These are phyloP conservation scores for Athelia sp. DNA, from an alignment of 1,284 basidiomycete species.

Conservation along the genomic window DNA sequence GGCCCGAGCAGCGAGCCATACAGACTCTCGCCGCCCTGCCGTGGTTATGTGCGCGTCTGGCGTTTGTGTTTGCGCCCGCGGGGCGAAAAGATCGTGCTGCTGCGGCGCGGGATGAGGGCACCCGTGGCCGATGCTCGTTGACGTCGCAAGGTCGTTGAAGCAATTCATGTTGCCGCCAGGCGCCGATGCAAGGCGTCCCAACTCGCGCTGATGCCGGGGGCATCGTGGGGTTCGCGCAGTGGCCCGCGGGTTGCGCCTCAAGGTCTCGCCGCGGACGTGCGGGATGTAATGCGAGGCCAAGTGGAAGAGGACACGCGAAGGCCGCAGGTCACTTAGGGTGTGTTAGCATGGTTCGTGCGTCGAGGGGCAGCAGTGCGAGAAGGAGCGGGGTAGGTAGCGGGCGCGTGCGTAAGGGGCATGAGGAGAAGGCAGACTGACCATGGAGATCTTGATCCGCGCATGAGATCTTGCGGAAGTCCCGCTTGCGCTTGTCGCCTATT, in stretches of 20 bases:
- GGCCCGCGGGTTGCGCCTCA: conserved; percentile 50
- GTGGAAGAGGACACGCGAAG: conserved; percentile 75
- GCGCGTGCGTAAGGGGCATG: conserved; percentile 1
- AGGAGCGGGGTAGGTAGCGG: conserved; percentile 2
- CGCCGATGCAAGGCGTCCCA: conserved; percentile 33
- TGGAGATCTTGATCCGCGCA: conserved; percentile 69
- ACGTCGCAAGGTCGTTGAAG: conserved; percentile 38
- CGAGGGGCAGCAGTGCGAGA: conserved; percentile 15
- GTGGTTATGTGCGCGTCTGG: conserved; percentile 12
- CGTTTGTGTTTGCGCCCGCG: too few relatives aligned
- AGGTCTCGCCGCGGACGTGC: conserved; percentile 59
- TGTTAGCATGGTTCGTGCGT: conserved; percentile 16
- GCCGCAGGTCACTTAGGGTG: conserved; percentile 66
- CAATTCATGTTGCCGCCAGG: conserved; percentile 35
- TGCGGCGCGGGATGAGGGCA: conserved; percentile 2
- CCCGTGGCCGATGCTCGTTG: conserved; percentile 18
- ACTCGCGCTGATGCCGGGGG: conserved; percentile 53
- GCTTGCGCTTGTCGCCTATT: conserved; percentile 53
- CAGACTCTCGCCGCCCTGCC: conserved; percentile 38
- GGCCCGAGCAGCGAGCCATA: conserved; percentile 70
- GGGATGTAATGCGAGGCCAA: conserved; percentile 66
- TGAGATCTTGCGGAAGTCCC: conserved; percentile 68
- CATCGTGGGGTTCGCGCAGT: conserved; percentile 28
- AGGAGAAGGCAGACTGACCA: conserved; percentile 45
- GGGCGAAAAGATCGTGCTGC: too few relatives aligned